These are phyloP conservation scores for Blastobotrys terrestris DNA, from an alignment of 805 yeast genomes.

Conservation along the genomic window DNA sequence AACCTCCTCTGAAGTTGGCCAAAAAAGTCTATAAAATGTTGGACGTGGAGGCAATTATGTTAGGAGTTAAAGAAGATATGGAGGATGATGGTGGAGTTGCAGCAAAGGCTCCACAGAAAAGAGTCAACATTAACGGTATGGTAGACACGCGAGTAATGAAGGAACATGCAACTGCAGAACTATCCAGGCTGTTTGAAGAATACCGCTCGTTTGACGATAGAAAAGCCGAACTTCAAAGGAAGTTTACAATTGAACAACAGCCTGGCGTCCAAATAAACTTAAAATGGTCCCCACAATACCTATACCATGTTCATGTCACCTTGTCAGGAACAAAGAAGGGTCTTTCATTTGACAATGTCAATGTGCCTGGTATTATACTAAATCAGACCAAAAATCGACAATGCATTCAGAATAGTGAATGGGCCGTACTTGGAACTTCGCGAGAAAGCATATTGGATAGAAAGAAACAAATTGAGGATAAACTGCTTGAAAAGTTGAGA, in stretches of 20 bases:
- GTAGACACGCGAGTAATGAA: slow-evolving; percentile 5
- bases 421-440: slow-evolving; percentile 47
- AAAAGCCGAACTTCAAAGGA: slow-evolving; percentile 20
- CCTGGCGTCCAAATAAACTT: slow-evolving; percentile 26
- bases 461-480: slow-evolving; percentile 51
- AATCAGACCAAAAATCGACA: slow-evolving; percentile 39
- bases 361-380: slow-evolving; percentile 25
- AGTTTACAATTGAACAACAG: slow-evolving; percentile 9
- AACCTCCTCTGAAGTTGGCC: slow-evolving; percentile 33
- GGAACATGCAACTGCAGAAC: slow-evolving; percentile 10
- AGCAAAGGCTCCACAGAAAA: background rate
- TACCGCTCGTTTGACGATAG: slow-evolving; percentile 24
- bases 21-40: slow-evolving; percentile 38
- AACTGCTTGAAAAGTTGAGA: slow-evolving; percentile 46
- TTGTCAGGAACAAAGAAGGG: slow-evolving; percentile 13
- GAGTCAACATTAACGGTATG: slow-evolving; percentile 1
- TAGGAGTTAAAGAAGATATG: background rate
- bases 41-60: slow-evolving; percentile 32
- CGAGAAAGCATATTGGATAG: slow-evolving; percentile 41
- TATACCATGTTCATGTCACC: slow-evolving; percentile 45
- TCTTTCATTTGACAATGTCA: slow-evolving; percentile 6
- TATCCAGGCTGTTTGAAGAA: slow-evolving; percentile 22
- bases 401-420: slow-evolving; percentile 42
- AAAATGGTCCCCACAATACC: slow-evolving; percentile 38
- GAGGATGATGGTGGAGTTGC: slow-evolving; percentile 8